A percentile compares a stretch with the other conserved stretches of the same genome.
These are phyloP conservation scores for Omphalotus guepiniiformis DNA, from an alignment of 768 basidiomycete genomes.

Conservation along the genomic window DNA sequence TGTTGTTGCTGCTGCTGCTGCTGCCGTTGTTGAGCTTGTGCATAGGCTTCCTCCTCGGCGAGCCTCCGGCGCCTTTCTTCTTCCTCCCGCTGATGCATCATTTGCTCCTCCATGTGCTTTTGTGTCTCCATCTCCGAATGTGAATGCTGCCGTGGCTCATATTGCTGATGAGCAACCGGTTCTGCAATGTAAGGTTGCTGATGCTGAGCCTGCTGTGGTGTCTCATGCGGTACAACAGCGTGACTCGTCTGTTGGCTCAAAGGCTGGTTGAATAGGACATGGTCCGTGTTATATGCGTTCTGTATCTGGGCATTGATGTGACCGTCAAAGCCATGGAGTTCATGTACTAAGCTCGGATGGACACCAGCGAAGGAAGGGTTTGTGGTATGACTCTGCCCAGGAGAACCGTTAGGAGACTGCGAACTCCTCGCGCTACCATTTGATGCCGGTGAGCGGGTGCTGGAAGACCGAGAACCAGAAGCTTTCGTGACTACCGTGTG, in stretches of 20 bases:
- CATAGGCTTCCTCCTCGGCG: constrained; percentile 6
- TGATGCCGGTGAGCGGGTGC: constrained; percentile 1
- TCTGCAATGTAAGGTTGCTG: constrained; percentile 17
- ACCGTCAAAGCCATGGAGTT: constrained; percentile 54
- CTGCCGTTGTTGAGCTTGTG: not conserved
- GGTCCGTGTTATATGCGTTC: constrained; percentile 33
- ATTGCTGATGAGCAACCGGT: constrained; percentile 17
- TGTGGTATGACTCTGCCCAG: constrained; percentile 23
- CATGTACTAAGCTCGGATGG: constrained; percentile 53
- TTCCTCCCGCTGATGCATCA: constrained; percentile 4
- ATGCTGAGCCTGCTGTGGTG: constrained; percentile 23
- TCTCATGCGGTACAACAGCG: too few species aligned
- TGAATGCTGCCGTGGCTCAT: constrained; percentile 12
- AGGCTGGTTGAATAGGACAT: constrained; percentile 5
- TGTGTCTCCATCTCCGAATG: constrained; percentile 16
- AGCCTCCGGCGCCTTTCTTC: constrained; percentile 2
- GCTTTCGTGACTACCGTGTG: constrained; percentile 55
- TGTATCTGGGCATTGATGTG: constrained; percentile 48
- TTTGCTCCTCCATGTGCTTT: constrained; percentile 9
- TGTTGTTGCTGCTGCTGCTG: constrained; percentile 4
- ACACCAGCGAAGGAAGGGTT: constrained; percentile 42
- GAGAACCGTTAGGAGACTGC: constrained; percentile 27
- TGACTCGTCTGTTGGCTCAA: constrained; percentile 21
- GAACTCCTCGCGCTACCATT: constrained; percentile 9
- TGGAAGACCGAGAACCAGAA: constrained; percentile 9